Conservation (phyloP, 129 eudicot species). For the Sambucus nigra region DNA sequence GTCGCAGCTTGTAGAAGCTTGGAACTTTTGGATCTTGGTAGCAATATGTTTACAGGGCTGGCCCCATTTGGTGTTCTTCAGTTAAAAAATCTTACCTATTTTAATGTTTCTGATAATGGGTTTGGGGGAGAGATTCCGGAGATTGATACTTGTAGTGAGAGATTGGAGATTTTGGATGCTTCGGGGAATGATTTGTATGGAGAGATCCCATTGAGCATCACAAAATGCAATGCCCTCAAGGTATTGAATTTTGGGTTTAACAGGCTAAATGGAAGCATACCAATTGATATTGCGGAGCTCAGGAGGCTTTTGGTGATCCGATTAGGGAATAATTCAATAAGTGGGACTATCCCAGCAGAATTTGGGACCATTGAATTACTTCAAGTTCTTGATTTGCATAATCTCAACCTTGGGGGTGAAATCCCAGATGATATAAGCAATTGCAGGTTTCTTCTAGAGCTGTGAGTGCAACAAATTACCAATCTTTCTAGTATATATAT, state of each 20-base stretch:
- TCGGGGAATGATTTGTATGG: slow-evolving; percentile 60
- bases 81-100: slow-evolving; percentile 44
- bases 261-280: slow-evolving; percentile 58
- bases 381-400: slow-evolving; percentile 73
- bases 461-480: slow-evolving; percentile 59
- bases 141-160: slow-evolving; percentile 42
- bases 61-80: slow-evolving; percentile 65
- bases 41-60: slow-evolving; percentile 57
- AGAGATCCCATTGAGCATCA: slow-evolving; percentile 52
- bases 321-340: slow-evolving; percentile 59
- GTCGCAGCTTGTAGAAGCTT: slow-evolving; percentile 47
- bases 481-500: neutral
- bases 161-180: slow-evolving; percentile 57
- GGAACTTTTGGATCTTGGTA: slow-evolving; percentile 84
- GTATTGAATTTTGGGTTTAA: slow-evolving; percentile 61
- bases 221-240: slow-evolving; percentile 52
- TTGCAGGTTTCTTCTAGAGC: slow-evolving; percentile 82
- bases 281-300: slow-evolving; percentile 38
- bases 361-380: slow-evolving; percentile 75
- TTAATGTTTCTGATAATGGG: slow-evolving; percentile 70
- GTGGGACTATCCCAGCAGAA: slow-evolving; percentile 52
- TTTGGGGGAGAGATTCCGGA: slow-evolving; percentile 41
- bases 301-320: slow-evolving; percentile 47
- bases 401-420: slow-evolving; percentile 56
- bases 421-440: slow-evolving; percentile 58